These are phyloP conservation scores for Agaricales sp. DNA, from an alignment of 1,284 basidiomycete genomes.

Conservation along the genomic window DNA sequence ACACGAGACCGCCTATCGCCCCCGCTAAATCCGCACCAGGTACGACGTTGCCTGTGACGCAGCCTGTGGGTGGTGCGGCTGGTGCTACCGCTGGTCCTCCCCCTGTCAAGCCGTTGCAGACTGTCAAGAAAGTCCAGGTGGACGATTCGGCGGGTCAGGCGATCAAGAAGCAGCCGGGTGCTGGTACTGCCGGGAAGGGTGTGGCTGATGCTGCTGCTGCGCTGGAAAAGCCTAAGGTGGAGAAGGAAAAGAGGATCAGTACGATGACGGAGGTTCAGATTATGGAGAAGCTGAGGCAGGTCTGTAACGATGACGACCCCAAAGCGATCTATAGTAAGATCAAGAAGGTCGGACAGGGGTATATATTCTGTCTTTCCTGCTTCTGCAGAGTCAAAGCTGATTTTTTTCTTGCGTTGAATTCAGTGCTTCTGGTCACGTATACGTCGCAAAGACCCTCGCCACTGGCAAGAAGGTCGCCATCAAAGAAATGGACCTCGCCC, in stretches of 20 bases:
- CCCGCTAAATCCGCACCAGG: slow-evolving; percentile 49
- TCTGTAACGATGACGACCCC: slow-evolving; percentile 84
- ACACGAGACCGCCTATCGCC: slow-evolving; percentile 27
- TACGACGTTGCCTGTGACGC: slow-evolving; percentile 28
- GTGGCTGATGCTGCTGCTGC: slow-evolving; percentile 69
- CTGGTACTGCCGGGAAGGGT: slow-evolving; percentile 23
- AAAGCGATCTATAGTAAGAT: slow-evolving; percentile 92
- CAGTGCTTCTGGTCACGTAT: slow-evolving; percentile 97
- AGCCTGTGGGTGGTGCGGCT: slow-evolving; percentile 33
- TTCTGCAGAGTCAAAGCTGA: background rate
- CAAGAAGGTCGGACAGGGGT: slow-evolving; percentile 98
- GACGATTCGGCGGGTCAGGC: slow-evolving; percentile 32
- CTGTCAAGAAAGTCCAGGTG: slow-evolving; percentile 49
- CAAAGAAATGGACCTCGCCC: slow-evolving; percentile 97
- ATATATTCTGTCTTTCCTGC: slow-evolving; percentile 22
- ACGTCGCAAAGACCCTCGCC: slow-evolving; percentile 87
- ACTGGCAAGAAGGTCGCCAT: slow-evolving; percentile 93
- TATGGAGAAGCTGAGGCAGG: slow-evolving; percentile 92
- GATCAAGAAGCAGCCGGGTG: slow-evolving; percentile 22
- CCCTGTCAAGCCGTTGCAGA: slow-evolving; percentile 70
- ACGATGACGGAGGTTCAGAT: slow-evolving; percentile 97
- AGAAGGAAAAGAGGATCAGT: slow-evolving; percentile 79
- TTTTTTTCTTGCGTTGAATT: slow-evolving; percentile 5
- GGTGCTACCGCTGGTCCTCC: slow-evolving; percentile 43
- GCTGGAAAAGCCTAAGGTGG: slow-evolving; percentile 54